A percentile compares a stretch with the other conserved stretches of the same genome.
Evolutionary conservation across 441 rosid genomes (phyloP).

Genomic region (Adansonia gregorii): DNA sequence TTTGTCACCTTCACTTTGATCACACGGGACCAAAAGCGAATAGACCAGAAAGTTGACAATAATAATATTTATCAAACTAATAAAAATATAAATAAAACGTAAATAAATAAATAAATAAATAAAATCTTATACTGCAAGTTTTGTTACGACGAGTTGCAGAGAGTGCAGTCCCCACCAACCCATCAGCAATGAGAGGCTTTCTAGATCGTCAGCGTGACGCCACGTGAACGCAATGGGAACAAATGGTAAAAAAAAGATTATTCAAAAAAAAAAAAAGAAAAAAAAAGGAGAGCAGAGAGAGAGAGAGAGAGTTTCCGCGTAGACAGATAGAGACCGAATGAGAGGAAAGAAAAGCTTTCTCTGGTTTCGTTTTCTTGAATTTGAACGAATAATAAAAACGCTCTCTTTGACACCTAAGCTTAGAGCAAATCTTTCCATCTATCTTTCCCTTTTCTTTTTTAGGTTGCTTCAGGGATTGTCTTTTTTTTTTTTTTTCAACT

Average conservation of each 20-base stretch:
- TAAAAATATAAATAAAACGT: neutral
- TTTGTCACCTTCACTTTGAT: neutral
- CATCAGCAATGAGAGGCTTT: neutral
- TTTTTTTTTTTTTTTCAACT: conserved; percentile 28
- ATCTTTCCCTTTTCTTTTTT: neutral
- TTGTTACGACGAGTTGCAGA: neutral
- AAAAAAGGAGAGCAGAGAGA: neutral
- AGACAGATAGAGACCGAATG: conserved; percentile 65
- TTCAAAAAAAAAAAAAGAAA: neutral
- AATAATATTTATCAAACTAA: neutral
- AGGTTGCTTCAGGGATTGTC: neutral
- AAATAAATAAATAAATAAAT: neutral
- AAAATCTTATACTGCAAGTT: conserved; percentile 31
- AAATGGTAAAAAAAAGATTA: neutral
- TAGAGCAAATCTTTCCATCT: neutral
- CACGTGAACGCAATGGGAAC: conserved; percentile 55
- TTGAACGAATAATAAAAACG: conserved; percentile 37
- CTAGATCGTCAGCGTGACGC: conserved; percentile 63
- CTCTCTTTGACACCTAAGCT: conserved; percentile 44
- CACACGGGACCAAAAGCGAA: conserved; percentile 25
- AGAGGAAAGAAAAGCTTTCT: conserved; percentile 20
- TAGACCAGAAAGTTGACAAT: conserved; percentile 34
- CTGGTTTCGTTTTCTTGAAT: conserved; percentile 36
- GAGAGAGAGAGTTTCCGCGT: conserved; percentile 71
- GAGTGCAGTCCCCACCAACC: neutral